Base-by-base conservation (phyloP, 371 early-diverging fungal species). In the Apophysomyces elegans region DNA sequence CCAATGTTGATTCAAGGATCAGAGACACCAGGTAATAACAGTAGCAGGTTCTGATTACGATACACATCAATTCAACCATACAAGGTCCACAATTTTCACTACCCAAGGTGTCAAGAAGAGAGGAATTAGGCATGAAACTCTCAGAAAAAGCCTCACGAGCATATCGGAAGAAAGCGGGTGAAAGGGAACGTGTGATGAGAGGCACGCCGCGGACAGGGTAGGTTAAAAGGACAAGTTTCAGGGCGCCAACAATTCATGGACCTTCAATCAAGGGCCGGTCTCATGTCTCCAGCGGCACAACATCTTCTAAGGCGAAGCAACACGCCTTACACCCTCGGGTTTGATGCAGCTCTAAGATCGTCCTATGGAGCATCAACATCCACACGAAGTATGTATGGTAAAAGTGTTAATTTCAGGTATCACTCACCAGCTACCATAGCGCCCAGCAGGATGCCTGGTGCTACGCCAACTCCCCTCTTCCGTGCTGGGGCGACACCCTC, bases 131-230 rank as follows among this genome's bases (percentile, higher is more conserved):
- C 5, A 86, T 87, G 67, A 78, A 75, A 35, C 64, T 91, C 7
- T 81, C 89, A 1, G 90, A 90, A 61, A 84, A 84, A 64, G 90
- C 90, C 11, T 86, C 85, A 5, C 83, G 84, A 63, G 84, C 85
- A 5, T 79, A 81, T 73, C 66, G 85, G 13, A 80, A 76, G 66
- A 70, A 74, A 59, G 69, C 67, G 1, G 64, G 11, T 7, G 78
- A 76, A 59, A 46, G 60, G 16, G 63, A 63, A 38, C 57, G 68
- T 54, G 16, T 26, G 5, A 44, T 63, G 1, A 63, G 63, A 58
- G 75, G 78, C 6, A 76, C 78, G 59, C 81, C 78, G 26, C 47
- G 81, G 56, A 32, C 62, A 59, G 78, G 78, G 76, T 68, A 76
- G 66, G 62, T 32, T 12, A 37, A 63, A 47, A 13, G 7, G 47